Evolutionary conservation across 2,329 filamentous ascomycete genomes (phyloP), one percentile per base, ranked within the genome.

Genomic region (Diaporthe capsici): DNA sequence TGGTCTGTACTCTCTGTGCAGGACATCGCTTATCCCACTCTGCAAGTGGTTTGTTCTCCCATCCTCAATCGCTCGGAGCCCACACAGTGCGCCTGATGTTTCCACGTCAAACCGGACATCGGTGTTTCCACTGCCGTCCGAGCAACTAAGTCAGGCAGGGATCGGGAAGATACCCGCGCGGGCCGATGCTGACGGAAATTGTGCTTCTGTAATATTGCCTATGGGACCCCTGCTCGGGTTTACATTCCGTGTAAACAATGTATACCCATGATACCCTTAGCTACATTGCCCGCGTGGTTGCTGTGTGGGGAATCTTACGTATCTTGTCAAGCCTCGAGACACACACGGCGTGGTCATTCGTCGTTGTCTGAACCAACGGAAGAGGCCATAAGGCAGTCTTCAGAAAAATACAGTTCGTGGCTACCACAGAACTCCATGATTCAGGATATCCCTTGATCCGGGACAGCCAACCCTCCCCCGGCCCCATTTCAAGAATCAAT

Each of bases 131-230:
- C 25, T 28, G 13, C 51, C 10, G 51, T 55, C 51, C 51, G 51
- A 5, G n/a, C n/a, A 17, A 55, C 51, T 55, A 28, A 28, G 51
- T 28, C 13, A 28, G 25, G 25, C 10, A 28, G 51, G 51, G 51
- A 13, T 13, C 51, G 51, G 51, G 51, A 55, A 55, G n/a, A 55
- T 55, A 55, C 51, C 51, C 51, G 51, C 51, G 37, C 51, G 51
- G n/a, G 51, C 51, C 51, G 51, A 25, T 55, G 25, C 12, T 17
- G n/a, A 55, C 25, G n/a, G 25, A 17, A 28, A 55, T 53, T 1
- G 49, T n/a, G 8, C 22, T 53, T 25, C 49, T 53, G 25, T 55
- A 12, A 2, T 55, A 12, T 28, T 28, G 25, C 51, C 25, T 55
- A 15, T 55, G 51, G 51, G 6, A 28, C 12, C 12, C n/a, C 28